Evolutionary conservation across 1,284 basidiomycete species (phyloP).

Genomic region (Leccinum cinnamomeum): DNA sequence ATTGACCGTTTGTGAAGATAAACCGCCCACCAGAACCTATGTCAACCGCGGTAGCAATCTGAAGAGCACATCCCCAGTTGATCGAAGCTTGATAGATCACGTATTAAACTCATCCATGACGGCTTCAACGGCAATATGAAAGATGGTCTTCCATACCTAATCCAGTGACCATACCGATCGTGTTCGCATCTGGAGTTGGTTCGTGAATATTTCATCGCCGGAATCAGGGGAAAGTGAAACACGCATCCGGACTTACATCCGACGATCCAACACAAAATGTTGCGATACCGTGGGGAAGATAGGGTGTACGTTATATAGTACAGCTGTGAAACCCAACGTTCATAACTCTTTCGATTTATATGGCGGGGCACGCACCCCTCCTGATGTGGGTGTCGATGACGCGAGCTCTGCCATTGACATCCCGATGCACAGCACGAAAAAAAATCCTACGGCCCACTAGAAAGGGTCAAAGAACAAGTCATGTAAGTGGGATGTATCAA

Average conservation of each 20-base stretch:
- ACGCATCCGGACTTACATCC: constrained; percentile 34
- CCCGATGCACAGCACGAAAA: not conserved
- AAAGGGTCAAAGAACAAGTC: not conserved
- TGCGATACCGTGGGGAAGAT: constrained; percentile 35
- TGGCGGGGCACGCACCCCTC: not conserved
- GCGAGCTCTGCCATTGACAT: not conserved
- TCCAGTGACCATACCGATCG: constrained; percentile 40
- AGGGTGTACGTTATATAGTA: constrained; percentile 43
- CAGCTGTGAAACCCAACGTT: constrained; percentile 17
- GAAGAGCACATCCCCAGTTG: constrained; percentile 44
- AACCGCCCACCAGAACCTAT: constrained; percentile 36
- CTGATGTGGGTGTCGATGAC: not conserved
- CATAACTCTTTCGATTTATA: not conserved
- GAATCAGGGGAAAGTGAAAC: not conserved
- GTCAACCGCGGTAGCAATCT: constrained; percentile 39
- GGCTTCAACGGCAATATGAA: not conserved
- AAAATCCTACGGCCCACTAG: not conserved
- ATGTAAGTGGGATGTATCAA: too few species aligned
- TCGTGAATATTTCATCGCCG: not conserved
- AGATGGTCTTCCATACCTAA: constrained; percentile 18
- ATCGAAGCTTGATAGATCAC: constrained; percentile 36
- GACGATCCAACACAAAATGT: constrained; percentile 43
- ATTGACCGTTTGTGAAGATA: constrained; percentile 32
- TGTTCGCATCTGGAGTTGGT: constrained; percentile 35
- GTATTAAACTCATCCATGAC: not conserved